Evolutionary conservation across 306 rosid species (phyloP), one percentile per base, ranked within the genome.

Genomic region (Pterocarpus santalinus): DNA sequence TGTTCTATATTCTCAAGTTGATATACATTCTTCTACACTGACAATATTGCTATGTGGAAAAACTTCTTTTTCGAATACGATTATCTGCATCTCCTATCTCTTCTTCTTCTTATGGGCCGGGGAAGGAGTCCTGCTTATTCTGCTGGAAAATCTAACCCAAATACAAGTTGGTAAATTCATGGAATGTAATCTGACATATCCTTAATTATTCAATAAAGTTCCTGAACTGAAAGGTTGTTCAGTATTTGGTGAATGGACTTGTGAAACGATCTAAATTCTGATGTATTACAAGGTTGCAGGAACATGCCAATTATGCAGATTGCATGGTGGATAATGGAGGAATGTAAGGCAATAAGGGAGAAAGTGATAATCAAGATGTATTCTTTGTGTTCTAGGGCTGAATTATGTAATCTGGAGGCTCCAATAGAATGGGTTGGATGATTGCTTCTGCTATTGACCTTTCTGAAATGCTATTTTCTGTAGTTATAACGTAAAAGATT

Each of bases 51-150:
- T 49, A 14, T 33, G 73, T 11, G 13, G 13, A 55, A 15, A 51
- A 4, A 14, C 57, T 14, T 22, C 35, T 35, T 47, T 30, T 6
- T 33, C 67, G 10, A 44, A 32, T 58, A 1, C 13, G 4, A 71
- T 38, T 15, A 52, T 52, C 9, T 43, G 8, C 1, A 7, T 67
- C 2, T 3, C 36, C 28, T 33, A 4, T 53, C 65, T 43, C 32
- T 64, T 73, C 36, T 9, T 33, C 62, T 65, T 43, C 13, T 65
- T 22, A 39, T 7, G 61, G 17, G 47, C 13, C 39, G 15, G 14
- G 75, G 28, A 13, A 13, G 60, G 14, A 15, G 41, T 22, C 46
- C 72, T 35, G 73, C 55, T 51, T 64, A 63, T 80, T 53, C 15
- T 36, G 39, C 49, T 53, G 36, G 52, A 58, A 39, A 65, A n/a